Evolutionary conservation across 352 stramenopile species (phyloP).

Genomic region (Pythium brassicae): DNA sequence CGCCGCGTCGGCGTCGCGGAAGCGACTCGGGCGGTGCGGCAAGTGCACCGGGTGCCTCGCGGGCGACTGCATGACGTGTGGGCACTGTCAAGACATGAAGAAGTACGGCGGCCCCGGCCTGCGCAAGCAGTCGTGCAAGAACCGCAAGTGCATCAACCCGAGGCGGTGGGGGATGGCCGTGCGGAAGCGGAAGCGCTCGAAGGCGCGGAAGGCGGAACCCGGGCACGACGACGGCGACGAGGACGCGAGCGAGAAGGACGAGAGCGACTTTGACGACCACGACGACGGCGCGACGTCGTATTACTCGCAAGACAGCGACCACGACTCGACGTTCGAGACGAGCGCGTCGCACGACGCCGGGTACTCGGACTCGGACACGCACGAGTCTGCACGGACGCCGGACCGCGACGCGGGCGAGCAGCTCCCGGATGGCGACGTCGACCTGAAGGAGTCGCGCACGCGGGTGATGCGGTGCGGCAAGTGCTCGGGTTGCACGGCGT

Average conservation of each 20-base stretch:
- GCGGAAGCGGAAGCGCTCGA: constrained; percentile 38
- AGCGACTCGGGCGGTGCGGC: constrained; percentile 74
- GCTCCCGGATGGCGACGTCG: constrained; percentile 26
- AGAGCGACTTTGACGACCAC: constrained; percentile 21
- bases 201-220: constrained; percentile 6
- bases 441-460: constrained; percentile 59
- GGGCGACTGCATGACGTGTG: constrained; percentile 84
- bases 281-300: constrained; percentile 36
- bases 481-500: constrained; percentile 70
- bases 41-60: constrained; percentile 73
- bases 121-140: constrained; percentile 86
- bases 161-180: constrained; percentile 47
- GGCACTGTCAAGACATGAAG: constrained; percentile 88
- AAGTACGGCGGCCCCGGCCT: constrained; percentile 84
- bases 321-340: constrained; percentile 32
- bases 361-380: constrained; percentile 25
- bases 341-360: constrained; percentile 11
- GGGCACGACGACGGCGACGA: constrained; percentile 18
- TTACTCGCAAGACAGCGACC: constrained; percentile 55
- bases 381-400: neutral
- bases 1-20: constrained; percentile 33
- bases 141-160: constrained; percentile 77
- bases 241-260: constrained; percentile 27
- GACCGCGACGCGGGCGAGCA: constrained; percentile 17
- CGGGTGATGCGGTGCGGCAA: constrained; percentile 76